phyloP scores from a whole-genome alignment of 2,329 filamentous ascomycete species.

The Chalaropsis thielavioides region DNA sequence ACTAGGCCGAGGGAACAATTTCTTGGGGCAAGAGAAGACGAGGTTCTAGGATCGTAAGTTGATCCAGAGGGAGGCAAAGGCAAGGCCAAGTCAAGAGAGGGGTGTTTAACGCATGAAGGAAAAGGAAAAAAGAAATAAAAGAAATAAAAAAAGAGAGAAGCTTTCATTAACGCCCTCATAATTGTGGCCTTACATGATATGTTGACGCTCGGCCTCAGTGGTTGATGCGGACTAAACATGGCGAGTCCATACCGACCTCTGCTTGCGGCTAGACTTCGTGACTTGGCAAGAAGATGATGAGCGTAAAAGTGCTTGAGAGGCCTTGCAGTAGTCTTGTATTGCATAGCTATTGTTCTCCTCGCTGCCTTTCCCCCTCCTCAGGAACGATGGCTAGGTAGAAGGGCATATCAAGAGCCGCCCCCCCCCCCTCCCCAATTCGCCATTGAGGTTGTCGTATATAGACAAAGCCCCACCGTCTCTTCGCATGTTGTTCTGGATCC shows the following conservation, averaged over 20 bases:
- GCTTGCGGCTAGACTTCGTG: background rate
- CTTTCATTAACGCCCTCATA: background rate
- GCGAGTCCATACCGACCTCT: background rate
- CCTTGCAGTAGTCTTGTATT: background rate
- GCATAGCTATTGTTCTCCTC: background rate
- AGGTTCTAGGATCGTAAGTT: conserved; percentile 3
- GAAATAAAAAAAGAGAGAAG: background rate
- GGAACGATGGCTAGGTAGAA: background rate
- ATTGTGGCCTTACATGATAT: background rate
- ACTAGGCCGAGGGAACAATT: background rate
- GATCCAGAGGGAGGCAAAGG: background rate
- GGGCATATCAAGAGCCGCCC: no score
- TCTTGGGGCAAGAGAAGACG: background rate
- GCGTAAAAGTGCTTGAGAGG: background rate
- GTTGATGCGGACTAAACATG: background rate
- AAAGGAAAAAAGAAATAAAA: background rate
- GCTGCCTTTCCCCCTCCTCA: background rate
- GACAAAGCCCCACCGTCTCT: background rate
- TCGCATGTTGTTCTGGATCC: background rate
- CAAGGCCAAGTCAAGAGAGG: background rate
- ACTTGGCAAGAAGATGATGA: background rate
- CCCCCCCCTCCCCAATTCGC: background rate
- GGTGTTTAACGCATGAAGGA: background rate
- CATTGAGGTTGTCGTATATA: background rate
- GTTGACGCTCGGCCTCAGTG: background rate